Conservation (phyloP, 495 filamentous ascomycete genomes). For the Amniculicola lignicola region DNA sequence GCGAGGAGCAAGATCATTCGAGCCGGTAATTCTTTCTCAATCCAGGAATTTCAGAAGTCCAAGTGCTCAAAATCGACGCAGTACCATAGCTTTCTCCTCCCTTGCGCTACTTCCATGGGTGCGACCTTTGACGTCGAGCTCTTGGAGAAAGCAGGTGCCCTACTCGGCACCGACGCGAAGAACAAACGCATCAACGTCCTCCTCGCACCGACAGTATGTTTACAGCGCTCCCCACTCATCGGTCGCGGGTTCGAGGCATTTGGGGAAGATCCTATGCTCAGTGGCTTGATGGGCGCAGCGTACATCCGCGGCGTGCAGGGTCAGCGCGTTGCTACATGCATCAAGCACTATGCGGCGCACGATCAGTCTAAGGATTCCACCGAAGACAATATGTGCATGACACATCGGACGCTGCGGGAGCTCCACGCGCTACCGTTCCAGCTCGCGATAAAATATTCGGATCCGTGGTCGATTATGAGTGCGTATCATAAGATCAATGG, state of each 20-base stretch:
- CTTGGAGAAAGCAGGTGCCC: no score
- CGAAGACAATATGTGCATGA: constrained; percentile 42
- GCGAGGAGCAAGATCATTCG: no score
- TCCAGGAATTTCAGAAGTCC: no score
- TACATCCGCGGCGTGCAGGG: constrained; percentile 55
- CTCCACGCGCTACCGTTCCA: constrained; percentile 42
- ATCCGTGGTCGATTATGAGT: constrained; percentile 39
- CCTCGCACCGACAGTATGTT: constrained; percentile 53
- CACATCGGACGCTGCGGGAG: constrained; percentile 43
- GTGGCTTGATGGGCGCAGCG: constrained; percentile 26
- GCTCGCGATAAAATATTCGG: constrained; percentile 37
- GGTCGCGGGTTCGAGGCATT: constrained; percentile 60
- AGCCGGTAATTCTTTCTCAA: no score
- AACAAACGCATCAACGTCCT: constrained; percentile 35
- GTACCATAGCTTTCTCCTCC: no score
- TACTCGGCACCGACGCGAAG: constrained; percentile 35
- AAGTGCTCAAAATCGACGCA: no score
- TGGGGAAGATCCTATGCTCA: constrained; percentile 35
- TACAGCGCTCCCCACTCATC: constrained; percentile 51
- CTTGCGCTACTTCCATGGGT: no score
- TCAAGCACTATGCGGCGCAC: constrained; percentile 36
- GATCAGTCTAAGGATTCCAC: constrained; percentile 32
- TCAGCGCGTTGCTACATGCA: constrained; percentile 48
- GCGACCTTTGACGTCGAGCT: no score
- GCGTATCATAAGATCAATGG: constrained; percentile 43